Evolutionary conservation across 495 filamentous ascomycete genomes (phyloP), one percentile per base, ranked within the genome.

Genomic region (Beverwykella pulmonaria): DNA sequence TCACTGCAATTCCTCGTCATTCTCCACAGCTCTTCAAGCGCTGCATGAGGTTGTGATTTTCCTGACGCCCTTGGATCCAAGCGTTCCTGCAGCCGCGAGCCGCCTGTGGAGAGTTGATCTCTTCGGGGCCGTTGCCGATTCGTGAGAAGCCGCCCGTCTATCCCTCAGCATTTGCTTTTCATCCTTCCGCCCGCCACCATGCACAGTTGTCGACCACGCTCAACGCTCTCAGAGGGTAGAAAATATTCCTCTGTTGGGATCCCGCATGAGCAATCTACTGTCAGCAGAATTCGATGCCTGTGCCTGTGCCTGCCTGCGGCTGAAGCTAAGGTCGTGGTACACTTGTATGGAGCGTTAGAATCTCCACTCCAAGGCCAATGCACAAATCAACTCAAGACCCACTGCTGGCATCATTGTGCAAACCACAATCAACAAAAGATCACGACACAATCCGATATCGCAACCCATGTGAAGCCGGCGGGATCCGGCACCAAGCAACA

Each of bases 21-120:
- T 53, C 12, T 53, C 49, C n/a, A n/a, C n/a, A n/a, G n/a, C n/a
- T n/a, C n/a, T n/a, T n/a, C n/a, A n/a, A n/a, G n/a, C n/a, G n/a
- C n/a, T n/a, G n/a, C n/a, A n/a, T n/a, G n/a, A n/a, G n/a, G n/a
- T n/a, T n/a, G n/a, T n/a, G n/a, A n/a, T n/a, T n/a, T n/a, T n/a
- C n/a, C n/a, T n/a, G n/a, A n/a, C n/a, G n/a, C n/a, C n/a, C n/a
- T n/a, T n/a, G n/a, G n/a, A n/a, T n/a, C n/a, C n/a, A 3, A 14
- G 52, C 44, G 57, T 60, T 60, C 57, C 57, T 60, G 57, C 57
- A 49, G 22, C 57, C 57, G 57, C 30, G 29, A 22, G 17, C 17
- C 3, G 20, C 26, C 19, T 20, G 55, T 59, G 55, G 55, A 59
- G 55, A 26, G 55, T 34, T 59, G 55, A 59, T 59, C 55, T 46